These are phyloP conservation scores for Pseudonitzschia delicatissima DNA, from an alignment of 108 stramenopile species.

Conservation along the genomic window DNA sequence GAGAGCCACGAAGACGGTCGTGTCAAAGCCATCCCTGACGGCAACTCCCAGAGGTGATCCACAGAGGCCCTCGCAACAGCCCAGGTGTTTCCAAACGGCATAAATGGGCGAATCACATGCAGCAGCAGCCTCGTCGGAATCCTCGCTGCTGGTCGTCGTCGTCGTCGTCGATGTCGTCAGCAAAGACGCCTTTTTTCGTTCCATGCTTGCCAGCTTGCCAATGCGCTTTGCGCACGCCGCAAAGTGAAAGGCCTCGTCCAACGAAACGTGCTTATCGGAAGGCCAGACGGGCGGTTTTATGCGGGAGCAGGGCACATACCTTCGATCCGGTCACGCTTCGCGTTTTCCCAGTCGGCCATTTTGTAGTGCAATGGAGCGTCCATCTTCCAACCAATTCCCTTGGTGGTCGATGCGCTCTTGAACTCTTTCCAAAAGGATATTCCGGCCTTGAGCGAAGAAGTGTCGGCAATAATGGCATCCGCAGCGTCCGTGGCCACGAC, in stretches of 20 bases:
- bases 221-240: constrained; percentile 79
- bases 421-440: constrained; percentile 74
- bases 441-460: constrained; percentile 77
- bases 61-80: constrained; percentile 78
- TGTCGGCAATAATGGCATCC: constrained; percentile 81
- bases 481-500: constrained; percentile 82
- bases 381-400: constrained; percentile 67
- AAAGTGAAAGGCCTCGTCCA: constrained; percentile 81
- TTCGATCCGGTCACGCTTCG: constrained; percentile 28
- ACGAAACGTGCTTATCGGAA: constrained; percentile 66
- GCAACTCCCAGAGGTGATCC: constrained; percentile 67
- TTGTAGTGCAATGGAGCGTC: constrained; percentile 72
- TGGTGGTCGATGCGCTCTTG: constrained; percentile 39
- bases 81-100: constrained; percentile 61
- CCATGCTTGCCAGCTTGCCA: constrained; percentile 72
- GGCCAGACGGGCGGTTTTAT: constrained; percentile 73
- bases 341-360: constrained; percentile 79
- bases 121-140: constrained; percentile 10
- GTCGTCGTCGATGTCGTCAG: too few relatives aligned
- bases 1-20: constrained; percentile 41
- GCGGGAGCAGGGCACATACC: constrained; percentile 1
- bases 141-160: too few relatives aligned
- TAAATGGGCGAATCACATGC: constrained; percentile 32
- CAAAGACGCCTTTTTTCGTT: too few relatives aligned
- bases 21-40: constrained; percentile 75